Base-by-base conservation (phyloP, 345 rosid genomes). In the Camelina laxa region DNA sequence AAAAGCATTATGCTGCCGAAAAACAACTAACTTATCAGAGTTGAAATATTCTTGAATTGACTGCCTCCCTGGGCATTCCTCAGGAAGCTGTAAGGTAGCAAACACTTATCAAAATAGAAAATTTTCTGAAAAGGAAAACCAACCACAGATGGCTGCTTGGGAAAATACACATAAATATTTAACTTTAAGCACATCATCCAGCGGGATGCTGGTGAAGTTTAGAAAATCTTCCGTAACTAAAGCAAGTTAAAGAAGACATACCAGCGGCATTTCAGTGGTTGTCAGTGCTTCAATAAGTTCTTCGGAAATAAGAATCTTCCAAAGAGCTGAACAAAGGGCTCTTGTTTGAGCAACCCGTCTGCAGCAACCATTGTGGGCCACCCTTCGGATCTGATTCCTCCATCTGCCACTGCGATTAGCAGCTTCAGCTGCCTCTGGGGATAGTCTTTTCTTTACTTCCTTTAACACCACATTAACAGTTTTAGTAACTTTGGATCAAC, bases 291-390 rank as follows among this genome's bases (percentile, higher is more conserved):
- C 85, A 68, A 84, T 42, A 79, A 93, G 91, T 74, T 85, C 81
- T 81, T 93, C 96, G 41, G 91, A 87, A 61, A 86, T 68, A 70
- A 93, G 85, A 74, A 91, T 80, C 84, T 91, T 93, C 98, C 98
- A 94, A 42, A 94, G 88, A 70, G 84, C 88, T 73, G 88, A 87
- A 77, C 77, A 83, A 15, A 94, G 74, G 56, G 95, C 91, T 74
- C 96, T 86, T 12, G 83, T 83, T 82, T 87, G 97, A 53, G 98
- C 95, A 80, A 83, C 98, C 64, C 96, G 89, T 53, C 86, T 91
- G 77, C 98, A 94, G 81, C 97, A 94, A 69, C 98, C 97, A 75
- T 94, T 92, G 81, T 90, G 93, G 69, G 97, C 97, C 72, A 86
- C 96, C 80, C 89, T 90, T 66, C 92, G 87, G 84, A 85, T 91